These are phyloP conservation scores for Helenozyma rhizophorensis DNA, from an alignment of 805 yeast genomes.

Conservation along the genomic window DNA sequence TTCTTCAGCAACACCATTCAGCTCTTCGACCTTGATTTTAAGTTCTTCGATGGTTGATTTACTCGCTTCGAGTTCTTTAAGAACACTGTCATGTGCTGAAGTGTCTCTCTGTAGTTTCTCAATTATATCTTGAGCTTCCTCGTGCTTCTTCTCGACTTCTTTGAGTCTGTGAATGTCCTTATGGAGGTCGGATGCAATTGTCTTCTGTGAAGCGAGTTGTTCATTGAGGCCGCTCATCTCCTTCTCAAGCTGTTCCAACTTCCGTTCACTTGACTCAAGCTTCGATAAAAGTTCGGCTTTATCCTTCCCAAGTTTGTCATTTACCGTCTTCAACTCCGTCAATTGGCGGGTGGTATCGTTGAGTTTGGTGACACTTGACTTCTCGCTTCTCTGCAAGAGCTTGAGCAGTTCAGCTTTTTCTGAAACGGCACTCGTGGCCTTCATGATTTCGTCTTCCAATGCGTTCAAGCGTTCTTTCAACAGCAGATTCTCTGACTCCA, in stretches of 20 bases:
- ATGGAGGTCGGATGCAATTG: conserved; percentile 14
- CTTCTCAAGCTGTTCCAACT: conserved; percentile 20
- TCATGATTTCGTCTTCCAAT: conserved; percentile 31
- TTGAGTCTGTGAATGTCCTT: not conserved
- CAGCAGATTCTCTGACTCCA: conserved; percentile 35
- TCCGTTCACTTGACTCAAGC: conserved; percentile 1
- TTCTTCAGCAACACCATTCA: too few species aligned
- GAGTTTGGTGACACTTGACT: conserved; percentile 23
- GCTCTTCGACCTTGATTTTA: conserved; percentile 2
- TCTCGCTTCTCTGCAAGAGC: conserved; percentile 39
- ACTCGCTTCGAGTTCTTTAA: too few species aligned
- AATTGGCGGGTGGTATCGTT: conserved; percentile 25
- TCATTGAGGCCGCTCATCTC: conserved; percentile 2
- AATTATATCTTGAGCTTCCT: too few species aligned
- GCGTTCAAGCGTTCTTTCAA: conserved; percentile 32
- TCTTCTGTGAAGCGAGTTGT: conserved; percentile 14
- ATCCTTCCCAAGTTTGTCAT: conserved; percentile 29
- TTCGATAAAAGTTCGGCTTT: conserved; percentile 22
- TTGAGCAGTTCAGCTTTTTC: conserved; percentile 46
- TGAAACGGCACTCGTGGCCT: conserved; percentile 29
- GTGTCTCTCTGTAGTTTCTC: too few species aligned
- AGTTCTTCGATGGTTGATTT: conserved; percentile 1
- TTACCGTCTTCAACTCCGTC: conserved; percentile 25
- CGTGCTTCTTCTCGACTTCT: not conserved
- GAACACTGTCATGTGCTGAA: too few species aligned